Evolutionary conservation across 345 rosid genomes (phyloP), one percentile per base, ranked within the genome.

Genomic region (Salix viminalis): DNA sequence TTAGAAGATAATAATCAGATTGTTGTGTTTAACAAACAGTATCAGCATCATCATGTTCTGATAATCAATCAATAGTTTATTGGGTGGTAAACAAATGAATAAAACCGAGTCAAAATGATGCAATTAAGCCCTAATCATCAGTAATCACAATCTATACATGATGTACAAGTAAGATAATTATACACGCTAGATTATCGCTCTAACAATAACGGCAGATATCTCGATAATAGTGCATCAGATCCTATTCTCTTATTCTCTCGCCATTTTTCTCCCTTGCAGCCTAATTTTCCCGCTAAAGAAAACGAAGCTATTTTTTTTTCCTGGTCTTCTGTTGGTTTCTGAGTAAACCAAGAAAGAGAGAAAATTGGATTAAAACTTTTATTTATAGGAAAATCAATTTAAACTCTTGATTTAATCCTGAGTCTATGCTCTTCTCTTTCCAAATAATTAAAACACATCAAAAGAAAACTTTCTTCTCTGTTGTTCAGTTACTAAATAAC

Each of bases 271-370:
- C 44, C 24, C 12, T 7, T 14, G 39, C 2, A 2, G 39, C 30
- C 26, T 32, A 12, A 28, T 15, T 76, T 54, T 67, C 67, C 44
- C 23, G 52, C 67, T 66, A 52, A 58, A 54, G 60, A 21, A 54
- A 54, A 54, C 24, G 60, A 54, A 54, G 24, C 60, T 54, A 21
- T 19, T 54, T 52, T 2, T 52, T 19, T 0, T 52, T 7, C 2
- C n/a, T 19, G 23, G 14, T 39, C 39, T 65, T 8, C 79, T 64
- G 80, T 82, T 79, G 81, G 67, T 52, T 44, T 52, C 69, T 16
- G 44, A 76, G 84, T 66, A 78, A 81, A 58, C 23, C 65, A 71
- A 36, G 19, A 73, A 50, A 16, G 4, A 52, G 41, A 56, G 54
- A 68, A 52, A 67, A 67, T 4, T 62, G 24, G 18, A 44, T 34